Evolutionary conservation across 164 flowering plant species (phyloP).

Genomic region (Vitis cinerea): DNA sequence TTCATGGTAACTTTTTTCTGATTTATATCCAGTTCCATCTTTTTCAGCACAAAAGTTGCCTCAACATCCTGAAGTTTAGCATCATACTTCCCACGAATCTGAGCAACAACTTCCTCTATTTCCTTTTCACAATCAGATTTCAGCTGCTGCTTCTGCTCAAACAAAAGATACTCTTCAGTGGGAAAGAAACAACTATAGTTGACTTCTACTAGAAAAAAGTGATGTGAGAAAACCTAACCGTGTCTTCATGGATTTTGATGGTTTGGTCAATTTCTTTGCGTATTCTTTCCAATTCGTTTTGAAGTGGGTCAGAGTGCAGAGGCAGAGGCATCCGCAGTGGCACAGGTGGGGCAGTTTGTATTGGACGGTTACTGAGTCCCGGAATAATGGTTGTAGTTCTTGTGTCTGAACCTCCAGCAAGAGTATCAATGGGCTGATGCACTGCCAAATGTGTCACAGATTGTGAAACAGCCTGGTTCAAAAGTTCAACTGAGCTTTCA

Average conservation of each 20-base stretch:
- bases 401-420: conserved; percentile 12
- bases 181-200: neutral
- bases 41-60: conserved; percentile 27
- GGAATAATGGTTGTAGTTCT: conserved; percentile 14
- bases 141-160: conserved; percentile 51
- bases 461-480: conserved; percentile 18
- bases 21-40: conserved; percentile 41
- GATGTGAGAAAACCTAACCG: conserved; percentile 37
- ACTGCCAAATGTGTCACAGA: conserved; percentile 9
- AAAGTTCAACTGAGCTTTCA: conserved; percentile 13
- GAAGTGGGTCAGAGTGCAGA: conserved; percentile 52
- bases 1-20: conserved; percentile 44
- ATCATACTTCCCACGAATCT: conserved; percentile 53
- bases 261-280: conserved; percentile 41
- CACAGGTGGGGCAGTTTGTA: conserved; percentile 20
- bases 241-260: conserved; percentile 43
- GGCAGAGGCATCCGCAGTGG: conserved; percentile 17
- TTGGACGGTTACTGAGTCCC: conserved; percentile 17
- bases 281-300: conserved; percentile 51
- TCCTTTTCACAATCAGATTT: conserved; percentile 66
- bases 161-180: conserved; percentile 3
- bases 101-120: conserved; percentile 47
- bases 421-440: conserved; percentile 4
- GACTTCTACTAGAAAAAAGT: neutral
- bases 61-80: conserved; percentile 47